Base-by-base conservation (phyloP, 2,329 filamentous ascomycete genomes). In the Moelleriella libera region DNA sequence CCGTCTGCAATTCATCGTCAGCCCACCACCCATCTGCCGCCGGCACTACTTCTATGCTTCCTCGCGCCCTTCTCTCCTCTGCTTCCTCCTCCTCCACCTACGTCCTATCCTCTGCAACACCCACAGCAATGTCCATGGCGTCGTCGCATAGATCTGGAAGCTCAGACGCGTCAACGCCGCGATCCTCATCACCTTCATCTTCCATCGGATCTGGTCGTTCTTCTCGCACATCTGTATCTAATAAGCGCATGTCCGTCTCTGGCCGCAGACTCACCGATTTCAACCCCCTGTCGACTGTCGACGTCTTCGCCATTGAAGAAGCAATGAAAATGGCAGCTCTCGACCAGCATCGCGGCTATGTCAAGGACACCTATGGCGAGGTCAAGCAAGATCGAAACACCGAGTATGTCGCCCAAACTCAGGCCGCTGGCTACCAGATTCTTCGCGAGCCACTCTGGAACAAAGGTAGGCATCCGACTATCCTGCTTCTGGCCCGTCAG, bases 371-470 rank as follows among this genome's bases (percentile, higher is more conserved):
- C 59, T 80, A 72, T 55, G 66, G 65, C 51, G 71, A 76, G 58
- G 70, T 82, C 54, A 66, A 73, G 52, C 78, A 82, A 57, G 60
- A 68, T 52, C 61, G 64, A 42, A 57, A 65, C 46, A 79, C 75
- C 43, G 70, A 80, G 52, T 78, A 80, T 59, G 55, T 77, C 45
- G 53, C 68, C 44, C 63, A 76, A 57, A 60, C 64, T 48, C 63
- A 70, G 54, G 78, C 78, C 52, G 65, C 65, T 51, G 78, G 78
- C 54, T 79, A 79, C 61, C 78, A 82, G 63, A 66, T 82, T 49
- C 67, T 82, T 49, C 66, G 70, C 46, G 75, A 82, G 61, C 76
- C 78, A 51, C 67, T 75, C 45, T 82, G 77, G 76, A 82, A 82
- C 59, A 81, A 80, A 69, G 78, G 78, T 80, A 66, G 59, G 64